A percentile compares a stretch with the other conserved stretches of the same genome.
These are phyloP conservation scores for Cichorium intybus DNA, from an alignment of 140 eudicot genomes.

Conservation along the genomic window DNA sequence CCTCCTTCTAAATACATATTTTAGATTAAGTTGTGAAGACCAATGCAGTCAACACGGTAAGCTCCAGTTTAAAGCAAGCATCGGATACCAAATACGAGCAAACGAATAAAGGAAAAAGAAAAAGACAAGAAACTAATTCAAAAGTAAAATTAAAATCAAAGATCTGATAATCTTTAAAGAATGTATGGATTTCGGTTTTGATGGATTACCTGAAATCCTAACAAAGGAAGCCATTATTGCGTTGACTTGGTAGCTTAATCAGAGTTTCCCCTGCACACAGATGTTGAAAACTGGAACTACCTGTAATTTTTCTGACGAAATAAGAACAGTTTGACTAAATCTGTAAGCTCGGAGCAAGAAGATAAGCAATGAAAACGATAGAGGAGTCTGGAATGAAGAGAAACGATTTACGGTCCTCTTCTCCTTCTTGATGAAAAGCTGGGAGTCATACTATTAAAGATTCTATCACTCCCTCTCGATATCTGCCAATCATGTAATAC, in stretches of 20 bases:
- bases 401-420: neutral
- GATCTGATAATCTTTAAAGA: neutral
- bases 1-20: neutral
- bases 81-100: slow-evolving; percentile 1
- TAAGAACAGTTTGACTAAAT: neutral
- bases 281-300: neutral
- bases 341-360: neutral
- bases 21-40: no score
- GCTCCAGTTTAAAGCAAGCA: slow-evolving; percentile 5
- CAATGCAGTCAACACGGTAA: no score
- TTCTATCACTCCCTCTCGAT: neutral
- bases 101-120: neutral
- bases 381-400: neutral
- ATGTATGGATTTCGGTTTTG: neutral
- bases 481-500: neutral
- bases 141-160: neutral
- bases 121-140: neutral
- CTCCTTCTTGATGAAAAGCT: neutral
- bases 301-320: neutral
- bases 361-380: neutral
- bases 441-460: neutral
- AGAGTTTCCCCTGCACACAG: neutral
- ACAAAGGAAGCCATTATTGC: slow-evolving; percentile 20
- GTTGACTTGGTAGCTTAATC: slow-evolving; percentile 15
- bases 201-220: slow-evolving; percentile 20